Evolutionary conservation across 345 rosid genomes (phyloP).

Genomic region (Populus euphratica): DNA sequence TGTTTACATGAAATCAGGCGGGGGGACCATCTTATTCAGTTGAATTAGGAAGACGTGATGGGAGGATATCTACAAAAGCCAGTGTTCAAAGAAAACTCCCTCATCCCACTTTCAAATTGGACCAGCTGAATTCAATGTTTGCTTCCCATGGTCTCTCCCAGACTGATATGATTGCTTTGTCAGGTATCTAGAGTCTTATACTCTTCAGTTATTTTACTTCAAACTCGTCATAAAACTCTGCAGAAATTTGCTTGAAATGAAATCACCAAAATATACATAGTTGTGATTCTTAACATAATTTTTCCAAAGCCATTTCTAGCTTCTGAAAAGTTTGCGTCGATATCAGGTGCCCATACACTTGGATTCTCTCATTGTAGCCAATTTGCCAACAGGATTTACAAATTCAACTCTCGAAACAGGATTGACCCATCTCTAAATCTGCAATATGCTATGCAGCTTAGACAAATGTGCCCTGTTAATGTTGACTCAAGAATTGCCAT

Average conservation of each 20-base stretch:
- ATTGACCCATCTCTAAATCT: slow-evolving; percentile 28
- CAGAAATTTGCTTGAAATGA: no score
- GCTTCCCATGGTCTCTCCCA: slow-evolving; percentile 54
- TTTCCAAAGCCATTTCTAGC: no score
- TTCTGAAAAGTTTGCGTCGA: no score
- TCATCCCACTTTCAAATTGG: slow-evolving; percentile 47
- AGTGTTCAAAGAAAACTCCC: slow-evolving; percentile 66
- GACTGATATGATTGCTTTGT: slow-evolving; percentile 80
- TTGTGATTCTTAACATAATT: no score
- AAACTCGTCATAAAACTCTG: no score
- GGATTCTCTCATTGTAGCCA: slow-evolving; percentile 77
- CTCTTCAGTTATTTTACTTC: no score
- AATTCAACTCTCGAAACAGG: slow-evolving; percentile 43
- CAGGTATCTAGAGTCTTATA: slow-evolving; percentile 39
- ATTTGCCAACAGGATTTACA: slow-evolving; percentile 62
- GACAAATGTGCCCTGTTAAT: slow-evolving; percentile 49
- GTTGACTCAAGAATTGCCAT: slow-evolving; percentile 76
- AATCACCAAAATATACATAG: no score
- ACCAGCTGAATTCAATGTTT: slow-evolving; percentile 70
- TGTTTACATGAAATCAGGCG: slow-evolving; percentile 31
- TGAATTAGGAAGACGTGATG: slow-evolving; percentile 79
- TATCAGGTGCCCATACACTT: slow-evolving; percentile 48
- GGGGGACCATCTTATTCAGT: slow-evolving; percentile 80
- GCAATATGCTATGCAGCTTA: no score
- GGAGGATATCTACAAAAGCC: slow-evolving; percentile 57